Evolutionary conservation across 306 rosid genomes (phyloP).

Genomic region (Begonia fuchsioides): DNA sequence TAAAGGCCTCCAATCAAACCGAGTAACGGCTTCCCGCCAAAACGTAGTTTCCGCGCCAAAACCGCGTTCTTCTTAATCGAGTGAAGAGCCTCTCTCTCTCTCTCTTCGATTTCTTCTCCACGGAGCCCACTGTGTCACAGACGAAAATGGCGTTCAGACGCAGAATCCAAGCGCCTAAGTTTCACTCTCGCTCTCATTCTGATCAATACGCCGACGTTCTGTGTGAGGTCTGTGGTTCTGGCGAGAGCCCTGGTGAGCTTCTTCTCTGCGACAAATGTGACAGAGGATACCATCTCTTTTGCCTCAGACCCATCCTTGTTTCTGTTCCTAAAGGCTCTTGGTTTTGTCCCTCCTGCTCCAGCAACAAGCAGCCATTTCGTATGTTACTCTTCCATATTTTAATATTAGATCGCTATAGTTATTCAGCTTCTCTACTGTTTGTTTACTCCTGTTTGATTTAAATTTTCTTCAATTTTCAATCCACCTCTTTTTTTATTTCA

Average conservation of each 20-base stretch:
- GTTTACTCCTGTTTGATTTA: too few species aligned
- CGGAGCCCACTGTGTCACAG: not conserved
- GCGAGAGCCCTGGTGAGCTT: constrained; percentile 39
- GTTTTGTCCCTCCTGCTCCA: constrained; percentile 61
- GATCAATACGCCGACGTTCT: constrained; percentile 10
- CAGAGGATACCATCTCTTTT: constrained; percentile 58
- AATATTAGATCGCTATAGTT: too few species aligned
- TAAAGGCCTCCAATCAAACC: too few species aligned
- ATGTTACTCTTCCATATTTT: constrained; percentile 1
- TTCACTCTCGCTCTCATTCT: constrained; percentile 6
- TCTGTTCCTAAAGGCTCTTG: constrained; percentile 64
- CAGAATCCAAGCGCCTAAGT: constrained; percentile 54
- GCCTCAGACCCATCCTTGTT: constrained; percentile 54
- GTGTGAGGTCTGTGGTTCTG: constrained; percentile 50
- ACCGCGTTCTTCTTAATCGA: too few species aligned
- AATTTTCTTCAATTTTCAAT: too few species aligned
- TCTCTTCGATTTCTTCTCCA: too few species aligned
- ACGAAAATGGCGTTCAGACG: constrained; percentile 18
- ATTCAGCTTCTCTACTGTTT: too few species aligned
- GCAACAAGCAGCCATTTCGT: constrained; percentile 34
- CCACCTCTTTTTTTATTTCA: too few species aligned
- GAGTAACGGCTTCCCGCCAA: too few species aligned
- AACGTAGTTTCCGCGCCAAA: too few species aligned
- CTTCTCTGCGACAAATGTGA: constrained; percentile 79
- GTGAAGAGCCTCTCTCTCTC: too few species aligned